A percentile compares a stretch with the other conserved stretches of the same genome.
Conservation (phyloP, 768 basidiomycete species). For the Lepiota brunneoincarnata region DNA sequence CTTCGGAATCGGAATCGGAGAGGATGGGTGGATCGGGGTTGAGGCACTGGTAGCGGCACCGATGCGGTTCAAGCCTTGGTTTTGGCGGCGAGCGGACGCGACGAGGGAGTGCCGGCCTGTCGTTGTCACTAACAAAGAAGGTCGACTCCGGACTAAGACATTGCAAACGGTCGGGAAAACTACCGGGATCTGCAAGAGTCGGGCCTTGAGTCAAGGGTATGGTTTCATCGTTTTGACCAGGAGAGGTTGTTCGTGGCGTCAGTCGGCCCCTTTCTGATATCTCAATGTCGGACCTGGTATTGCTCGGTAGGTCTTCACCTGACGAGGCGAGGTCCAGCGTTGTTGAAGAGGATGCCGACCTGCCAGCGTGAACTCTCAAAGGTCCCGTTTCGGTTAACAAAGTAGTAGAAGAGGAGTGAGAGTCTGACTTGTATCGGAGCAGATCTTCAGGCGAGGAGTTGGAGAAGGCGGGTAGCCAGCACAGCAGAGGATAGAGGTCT, state of each 20-base stretch:
- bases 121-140: not conserved
- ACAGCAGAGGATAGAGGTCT: not conserved
- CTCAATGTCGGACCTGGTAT: not conserved
- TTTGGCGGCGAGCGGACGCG: not conserved
- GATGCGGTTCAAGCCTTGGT: not conserved
- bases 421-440: not conserved
- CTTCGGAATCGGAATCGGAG: not conserved
- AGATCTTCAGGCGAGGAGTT: not conserved
- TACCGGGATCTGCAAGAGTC: not conserved
- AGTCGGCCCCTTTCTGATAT: no score
- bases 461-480: not conserved
- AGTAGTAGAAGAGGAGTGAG: not conserved
- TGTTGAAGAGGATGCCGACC: not conserved
- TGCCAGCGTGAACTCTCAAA: not conserved
- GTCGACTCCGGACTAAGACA: not conserved
- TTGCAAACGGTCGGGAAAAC: not conserved
- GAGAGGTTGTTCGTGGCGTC: not conserved
- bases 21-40: not conserved
- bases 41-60: not conserved
- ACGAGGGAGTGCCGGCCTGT: not conserved
- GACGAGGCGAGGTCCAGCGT: not conserved
- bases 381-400: not conserved
- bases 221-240: not conserved
- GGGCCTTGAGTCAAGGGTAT: not conserved
- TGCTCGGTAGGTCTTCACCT: not conserved